A percentile compares a stretch with the other conserved stretches of the same genome.
These are phyloP conservation scores for Nemania sp. DNA, from an alignment of 2,329 filamentous ascomycete genomes.

Conservation along the genomic window DNA sequence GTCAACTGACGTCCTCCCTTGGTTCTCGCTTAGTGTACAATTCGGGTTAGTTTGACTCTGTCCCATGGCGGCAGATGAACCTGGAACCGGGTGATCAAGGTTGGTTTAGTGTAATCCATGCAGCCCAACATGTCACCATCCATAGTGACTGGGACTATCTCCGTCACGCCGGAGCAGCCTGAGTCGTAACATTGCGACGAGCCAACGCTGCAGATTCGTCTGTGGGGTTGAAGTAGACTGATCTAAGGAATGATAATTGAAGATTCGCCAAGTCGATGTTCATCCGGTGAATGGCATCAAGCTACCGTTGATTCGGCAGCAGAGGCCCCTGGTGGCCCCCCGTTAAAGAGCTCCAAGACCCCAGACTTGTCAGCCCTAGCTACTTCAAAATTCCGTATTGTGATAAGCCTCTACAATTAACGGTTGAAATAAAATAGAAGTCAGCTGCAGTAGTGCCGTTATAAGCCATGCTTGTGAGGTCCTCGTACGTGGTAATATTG, in stretches of 20 bases:
- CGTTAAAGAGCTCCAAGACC: neutral
- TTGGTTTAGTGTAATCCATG: too few relatives aligned
- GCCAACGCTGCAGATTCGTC: neutral
- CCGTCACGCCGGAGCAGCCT: neutral
- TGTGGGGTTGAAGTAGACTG: neutral
- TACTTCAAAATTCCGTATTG: neutral
- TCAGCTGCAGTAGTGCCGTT: neutral
- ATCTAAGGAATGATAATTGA: neutral
- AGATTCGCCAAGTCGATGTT: neutral
- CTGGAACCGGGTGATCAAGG: too few relatives aligned
- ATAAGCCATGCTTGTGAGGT: neutral
- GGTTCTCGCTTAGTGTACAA: too few relatives aligned
- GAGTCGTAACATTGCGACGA: neutral
- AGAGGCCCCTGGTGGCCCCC: conserved; percentile 1
- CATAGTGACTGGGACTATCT: neutral
- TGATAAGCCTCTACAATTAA: neutral
- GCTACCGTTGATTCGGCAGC: conserved; percentile 19
- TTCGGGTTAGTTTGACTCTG: too few relatives aligned
- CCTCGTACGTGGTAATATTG: neutral
- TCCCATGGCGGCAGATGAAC: too few relatives aligned
- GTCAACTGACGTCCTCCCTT: too few relatives aligned
- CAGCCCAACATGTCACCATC: too few relatives aligned
- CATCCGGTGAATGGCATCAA: conserved; percentile 12
- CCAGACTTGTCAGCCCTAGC: neutral
- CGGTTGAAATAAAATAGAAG: neutral